These are phyloP conservation scores for Durusdinium trenchii DNA, from an alignment of 73 alveolate species.

Conservation along the genomic window DNA sequence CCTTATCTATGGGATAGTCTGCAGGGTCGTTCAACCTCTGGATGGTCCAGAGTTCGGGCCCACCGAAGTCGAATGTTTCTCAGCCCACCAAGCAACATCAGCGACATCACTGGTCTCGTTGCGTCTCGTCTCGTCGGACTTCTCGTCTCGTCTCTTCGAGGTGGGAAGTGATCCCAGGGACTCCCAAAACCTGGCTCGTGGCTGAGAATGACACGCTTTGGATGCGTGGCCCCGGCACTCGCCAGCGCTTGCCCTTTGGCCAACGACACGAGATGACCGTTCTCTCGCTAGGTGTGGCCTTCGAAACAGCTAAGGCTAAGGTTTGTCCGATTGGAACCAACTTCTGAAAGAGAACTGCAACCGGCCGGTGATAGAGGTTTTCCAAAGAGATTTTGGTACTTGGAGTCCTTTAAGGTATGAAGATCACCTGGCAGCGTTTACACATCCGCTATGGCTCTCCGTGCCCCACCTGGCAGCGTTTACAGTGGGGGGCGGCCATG, in stretches of 20 bases:
- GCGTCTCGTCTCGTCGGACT: too few species aligned
- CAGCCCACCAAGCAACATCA: not conserved
- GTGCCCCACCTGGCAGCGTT: not conserved
- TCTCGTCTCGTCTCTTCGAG: not conserved
- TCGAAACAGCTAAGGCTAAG: too few species aligned
- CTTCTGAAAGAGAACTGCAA: not conserved
- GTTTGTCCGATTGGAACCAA: not conserved
- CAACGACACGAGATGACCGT: too few species aligned
- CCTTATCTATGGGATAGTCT: too few species aligned
- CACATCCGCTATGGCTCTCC: conserved; percentile 29
- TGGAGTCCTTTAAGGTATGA: not conserved
- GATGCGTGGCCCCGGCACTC: not conserved
- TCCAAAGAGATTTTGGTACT: too few species aligned
- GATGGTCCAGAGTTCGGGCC: too few species aligned
- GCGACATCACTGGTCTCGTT: too few species aligned
- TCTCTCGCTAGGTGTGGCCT: too few species aligned
- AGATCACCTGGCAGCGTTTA: not conserved
- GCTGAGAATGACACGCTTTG: conserved; percentile 39
- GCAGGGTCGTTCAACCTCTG: too few species aligned
- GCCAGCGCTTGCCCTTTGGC: not conserved
- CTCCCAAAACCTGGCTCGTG: not conserved
- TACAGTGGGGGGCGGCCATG: too few species aligned
- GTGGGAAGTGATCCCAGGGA: conserved; percentile 57
- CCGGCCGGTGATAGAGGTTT: too few species aligned
- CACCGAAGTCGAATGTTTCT: too few species aligned